Evolutionary conservation across 2,329 filamentous ascomycete genomes (phyloP), one percentile per base, ranked within the genome.

Genomic region (Xylariaceae sp.): DNA sequence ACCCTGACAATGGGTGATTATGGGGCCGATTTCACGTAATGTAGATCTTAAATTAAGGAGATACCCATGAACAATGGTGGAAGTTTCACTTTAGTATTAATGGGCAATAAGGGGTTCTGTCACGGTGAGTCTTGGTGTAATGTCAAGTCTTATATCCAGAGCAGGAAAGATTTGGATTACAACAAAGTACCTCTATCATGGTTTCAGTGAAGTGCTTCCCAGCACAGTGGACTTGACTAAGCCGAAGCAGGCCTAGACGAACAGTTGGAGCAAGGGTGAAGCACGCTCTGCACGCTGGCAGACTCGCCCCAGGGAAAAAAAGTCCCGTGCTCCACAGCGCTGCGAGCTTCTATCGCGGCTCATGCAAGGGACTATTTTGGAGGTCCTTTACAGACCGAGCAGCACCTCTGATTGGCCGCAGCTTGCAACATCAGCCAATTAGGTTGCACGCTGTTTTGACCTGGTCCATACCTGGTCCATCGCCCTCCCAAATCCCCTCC

Each of bases 291-390:
- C 46, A 35, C 10, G 36, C 32, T 37, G 45, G 40, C 18, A 21
- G 41, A 16, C 40, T 41, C 8, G 33, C 13, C 20, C 37, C 21
- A 32, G 21, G 26, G 23, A 43, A 42, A 59, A 33, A 55, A 57
- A 53, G 57, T 55, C 50, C 48, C 50, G 43, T 55, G 45, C 48
- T 52, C 54, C 40, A 42, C 23, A 27, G 30, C 11, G 11, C 23
- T 13, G 26, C 26, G 23, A 5, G 6, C 8, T n/a, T 18, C 10
- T 42, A 13, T 42, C 40, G 24, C 40, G 6, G 21, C 40, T 42
- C 43, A 57, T 59, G 57, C 57, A 57, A 60, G 57, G 57, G 57
- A 58, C 57, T 58, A 58, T 53, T 60, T 59, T 53, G n/a, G n/a
- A 59, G 46, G 42, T 24, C 53, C 50, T 55, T 50, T 52, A 57